A percentile compares a stretch with the other conserved stretches of the same genome.
Conservation (phyloP, 495 filamentous ascomycete genomes). For the Tetracladium setigerum region DNA sequence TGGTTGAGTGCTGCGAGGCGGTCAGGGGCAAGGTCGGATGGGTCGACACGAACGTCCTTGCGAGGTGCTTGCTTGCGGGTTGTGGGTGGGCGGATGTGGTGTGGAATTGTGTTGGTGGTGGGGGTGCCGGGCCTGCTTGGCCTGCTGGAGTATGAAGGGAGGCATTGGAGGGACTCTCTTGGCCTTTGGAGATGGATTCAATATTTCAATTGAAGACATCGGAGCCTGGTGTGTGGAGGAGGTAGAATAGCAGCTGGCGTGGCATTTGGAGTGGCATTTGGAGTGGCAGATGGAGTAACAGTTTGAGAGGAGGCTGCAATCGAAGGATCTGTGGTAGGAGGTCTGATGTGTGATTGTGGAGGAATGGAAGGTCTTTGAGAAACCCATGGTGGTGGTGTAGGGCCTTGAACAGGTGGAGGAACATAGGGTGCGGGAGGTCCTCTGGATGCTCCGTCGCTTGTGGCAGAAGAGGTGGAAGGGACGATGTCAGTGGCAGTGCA, state of each 20-base stretch:
- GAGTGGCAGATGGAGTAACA: background rate
- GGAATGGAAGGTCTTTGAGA: background rate
- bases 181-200: background rate
- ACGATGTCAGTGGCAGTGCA: background rate
- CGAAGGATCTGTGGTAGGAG: background rate
- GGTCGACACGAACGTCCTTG: conserved; percentile 5
- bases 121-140: background rate
- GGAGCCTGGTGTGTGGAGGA: background rate
- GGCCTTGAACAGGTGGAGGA: background rate
- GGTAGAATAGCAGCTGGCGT: background rate
- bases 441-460: background rate
- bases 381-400: background rate
- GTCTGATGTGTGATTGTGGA: background rate
- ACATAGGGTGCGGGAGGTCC: background rate
- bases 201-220: background rate
- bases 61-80: background rate
- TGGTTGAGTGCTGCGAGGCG: conserved; percentile 7
- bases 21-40: conserved; percentile 13
- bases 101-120: background rate
- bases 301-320: background rate
- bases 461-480: background rate
- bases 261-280: background rate
- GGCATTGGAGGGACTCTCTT: background rate
- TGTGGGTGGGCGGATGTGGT: conserved; percentile 4
- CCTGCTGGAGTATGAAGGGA: background rate